Evolutionary conservation across 495 filamentous ascomycete species (phyloP), one percentile per base, ranked within the genome.

Genomic region (Podospora pseudoanserina): DNA sequence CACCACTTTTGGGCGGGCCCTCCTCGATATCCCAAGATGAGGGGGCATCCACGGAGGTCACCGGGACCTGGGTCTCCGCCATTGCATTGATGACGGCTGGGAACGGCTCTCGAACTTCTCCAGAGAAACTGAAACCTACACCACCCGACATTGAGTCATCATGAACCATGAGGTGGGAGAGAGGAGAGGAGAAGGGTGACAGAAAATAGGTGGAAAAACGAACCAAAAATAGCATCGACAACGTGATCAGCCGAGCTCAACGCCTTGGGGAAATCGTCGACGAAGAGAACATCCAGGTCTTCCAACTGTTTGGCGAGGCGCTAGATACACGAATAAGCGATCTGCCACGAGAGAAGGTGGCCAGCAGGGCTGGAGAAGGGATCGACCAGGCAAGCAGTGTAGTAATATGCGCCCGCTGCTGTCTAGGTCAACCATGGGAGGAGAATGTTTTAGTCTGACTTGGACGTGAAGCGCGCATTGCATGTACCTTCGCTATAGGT

Each of bases 161-260:
- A 13, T 11, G 15, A 49, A 11, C 7, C 39, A 49, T 11, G 39
- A 49, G 9, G 13, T 11, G 39, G 3, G 7, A 7, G 4, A 28
- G 30, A 32, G 30, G 4, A 28, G 9, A 2, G 7, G 28, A 26
- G 49, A 63, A 20, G 53, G 66, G 63, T 66, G 26, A 20, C 30
- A 49, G 57, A 64, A 4, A 66, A 59, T 65, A 67, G 61, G 4
- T 7, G 60, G 55, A 39, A 63, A 63, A 20, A 79, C 78, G 53
- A 76, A 89, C 90, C 95, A 74, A 99, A 99, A 74, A 99, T 92
- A 55, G 96, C 92, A 79, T 99, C 95, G 67, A 99, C 83, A 61
- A 99, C 82, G 72, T 97, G 90, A 75, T 96, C 86, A 23, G 90
- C 83, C 59, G 87, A 81, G 68, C 84, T 78, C 5, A 97, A 75